Evolutionary conservation across 129 eudicot genomes (phyloP), one percentile per base, ranked within the genome.

Genomic region (Smallanthus sonchifolius): DNA sequence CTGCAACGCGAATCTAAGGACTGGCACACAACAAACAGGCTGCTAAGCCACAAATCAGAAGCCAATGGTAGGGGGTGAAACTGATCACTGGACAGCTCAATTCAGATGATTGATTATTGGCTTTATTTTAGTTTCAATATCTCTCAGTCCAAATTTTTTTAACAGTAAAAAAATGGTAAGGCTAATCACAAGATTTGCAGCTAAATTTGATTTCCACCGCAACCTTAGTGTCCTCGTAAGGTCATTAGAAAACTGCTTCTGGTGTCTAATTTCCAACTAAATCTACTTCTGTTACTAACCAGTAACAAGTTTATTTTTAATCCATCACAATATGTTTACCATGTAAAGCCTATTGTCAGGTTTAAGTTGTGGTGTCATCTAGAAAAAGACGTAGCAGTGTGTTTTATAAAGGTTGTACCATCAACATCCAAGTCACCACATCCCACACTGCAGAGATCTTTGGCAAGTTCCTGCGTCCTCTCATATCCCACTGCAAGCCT

Each of bases 391-490:
- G 55, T 65, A 72, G 49, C 51, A n/a, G 44, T 42, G 66, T 48
- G 59, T 48, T 15, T 45, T 52, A 30, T 7, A 52, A 52, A 30
- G 6, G 36, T 39, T 56, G 72, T 86, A 93, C 98, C 98, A 85
- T 93, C 96, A 81, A 93, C 88, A 75, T 93, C 98, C 86, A 93
- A 86, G 87, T 93, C 98, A 71, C 98, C 95, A 71, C 96, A 93
- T 55, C 96, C 98, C 70, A 90, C 96, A 72, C 71, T 75, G n/a
- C 87, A 81, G 39, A 90, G 88, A 69, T 90, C 92, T 80, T 71
- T 87, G 51, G 96, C 92, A 82, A 93, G 92, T 54, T 86, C 98
- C 75, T 79, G 91, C 11, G 98, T 93, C 82, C 89, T 93, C 79
- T 93, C 96, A 81, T 93, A 90, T 68, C 95, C 89, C 79, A 90